Percentiles rank a stretch among this genome's conserved stretches.
Conservation (phyloP, 176 grass and related monocot genomes). For the Triticum aestivum region DNA sequence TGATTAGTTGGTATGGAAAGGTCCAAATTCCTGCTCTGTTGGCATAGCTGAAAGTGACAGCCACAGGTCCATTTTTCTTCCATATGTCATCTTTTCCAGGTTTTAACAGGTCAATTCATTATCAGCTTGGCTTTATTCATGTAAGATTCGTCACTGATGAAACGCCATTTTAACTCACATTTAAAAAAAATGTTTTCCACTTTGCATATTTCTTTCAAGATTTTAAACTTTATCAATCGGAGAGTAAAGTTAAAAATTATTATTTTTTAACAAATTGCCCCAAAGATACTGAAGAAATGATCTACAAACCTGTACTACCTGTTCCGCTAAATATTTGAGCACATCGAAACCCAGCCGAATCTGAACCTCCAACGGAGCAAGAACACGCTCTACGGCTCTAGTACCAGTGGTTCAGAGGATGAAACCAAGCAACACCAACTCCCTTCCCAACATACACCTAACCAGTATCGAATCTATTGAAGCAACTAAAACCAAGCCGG, state of each 20-base stretch:
- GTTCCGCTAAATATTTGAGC: not conserved
- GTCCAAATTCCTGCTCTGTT: conserved; percentile 12
- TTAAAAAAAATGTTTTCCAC: not conserved
- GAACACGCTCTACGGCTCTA: not conserved
- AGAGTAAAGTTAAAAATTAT: not conserved
- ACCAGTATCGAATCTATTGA: not conserved
- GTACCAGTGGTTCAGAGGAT: not conserved
- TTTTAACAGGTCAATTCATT: conserved; percentile 31
- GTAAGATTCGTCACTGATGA: conserved; percentile 9
- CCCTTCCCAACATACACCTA: not conserved
- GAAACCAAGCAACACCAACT: not conserved
- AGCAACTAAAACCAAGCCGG: not conserved
- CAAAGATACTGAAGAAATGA: not conserved
- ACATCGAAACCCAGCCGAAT: conserved; percentile 25
- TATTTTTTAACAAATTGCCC: not conserved
- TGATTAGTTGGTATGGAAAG: conserved; percentile 27
- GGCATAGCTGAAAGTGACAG: conserved; percentile 33
- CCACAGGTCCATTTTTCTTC: conserved; percentile 14
- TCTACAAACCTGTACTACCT: not conserved
- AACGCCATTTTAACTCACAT: not conserved
- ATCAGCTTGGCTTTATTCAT: conserved; percentile 18
- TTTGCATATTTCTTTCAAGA: not conserved
- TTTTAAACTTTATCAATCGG: not conserved
- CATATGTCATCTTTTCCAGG: not conserved
- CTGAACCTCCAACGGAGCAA: not conserved